Base-by-base conservation (phyloP, 1,284 basidiomycete species). In the Trametes sp. region DNA sequence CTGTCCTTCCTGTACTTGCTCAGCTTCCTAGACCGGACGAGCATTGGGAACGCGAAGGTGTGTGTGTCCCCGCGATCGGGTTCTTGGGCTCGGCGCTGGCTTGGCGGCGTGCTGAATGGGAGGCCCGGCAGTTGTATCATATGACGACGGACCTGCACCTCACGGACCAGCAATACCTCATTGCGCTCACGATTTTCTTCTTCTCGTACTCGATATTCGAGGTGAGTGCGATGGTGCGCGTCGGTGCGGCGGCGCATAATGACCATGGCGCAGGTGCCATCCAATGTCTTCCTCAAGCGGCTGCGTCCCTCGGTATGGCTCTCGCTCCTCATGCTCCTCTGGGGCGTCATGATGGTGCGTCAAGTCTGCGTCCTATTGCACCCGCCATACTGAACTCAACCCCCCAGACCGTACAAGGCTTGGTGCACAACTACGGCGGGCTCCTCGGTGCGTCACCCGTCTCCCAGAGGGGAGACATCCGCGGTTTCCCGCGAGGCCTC, bases 21-120 rank as follows among this genome's bases (percentile, higher is more conserved):
- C 48, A 88, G 87, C 66, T 90, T 90, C 76, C 75, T 89, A 53
- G 93, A 94, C 76, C 84, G 93, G 60, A 89, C 90, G 44, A 92
- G 89, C 69, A 91, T 94, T 67, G 93, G 92, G 73, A 94, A 94
- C 76, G 90, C 90, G 13, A 87, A 86, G 77, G 86, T 90, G 61
- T 59, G 73, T 62, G 16, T 21, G 9, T n/a, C n/a, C n/a, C n/a
- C n/a, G n/a, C n/a, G n/a, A n/a, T n/a, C n/a, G 35, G 52, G 21
- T 28, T 10, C 16, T 28, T 19, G 36, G 44, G 1, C 24, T 52
- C 14, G 46, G 29, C 26, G 49, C 14, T 41, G 50, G 33, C 36
- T 23, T 45, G 50, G 49, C 45, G 23, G 42, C 45, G n/a, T 26
- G 31, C 45, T 31, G 29, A 31, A 45, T 29, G 44, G 10, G 24